Conservation (phyloP, 495 filamentous ascomycete genomes). For the Penicillium pancosmium region DNA sequence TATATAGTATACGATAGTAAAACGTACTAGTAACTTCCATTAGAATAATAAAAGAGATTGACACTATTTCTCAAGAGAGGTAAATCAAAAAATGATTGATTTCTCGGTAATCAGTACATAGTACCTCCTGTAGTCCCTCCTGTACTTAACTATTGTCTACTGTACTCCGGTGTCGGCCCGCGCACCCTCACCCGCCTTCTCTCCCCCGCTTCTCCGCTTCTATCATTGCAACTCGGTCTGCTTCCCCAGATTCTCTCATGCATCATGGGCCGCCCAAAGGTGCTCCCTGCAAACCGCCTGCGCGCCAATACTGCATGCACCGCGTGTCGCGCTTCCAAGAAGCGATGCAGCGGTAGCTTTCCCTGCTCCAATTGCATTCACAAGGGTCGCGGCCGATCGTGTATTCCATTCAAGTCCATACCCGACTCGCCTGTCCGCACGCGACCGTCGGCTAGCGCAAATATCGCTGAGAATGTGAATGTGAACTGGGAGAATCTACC, state of each 20-base stretch:
- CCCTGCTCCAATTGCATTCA: slow-evolving; percentile 42
- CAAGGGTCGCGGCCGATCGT: slow-evolving; percentile 34
- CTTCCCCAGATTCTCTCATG: slow-evolving; percentile 4
- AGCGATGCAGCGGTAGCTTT: slow-evolving; percentile 44
- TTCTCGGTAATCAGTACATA: too few relatives aligned
- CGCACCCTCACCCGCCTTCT: background rate
- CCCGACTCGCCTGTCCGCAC: slow-evolving; percentile 13
- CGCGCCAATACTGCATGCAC: slow-evolving; percentile 41
- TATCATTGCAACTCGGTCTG: background rate
- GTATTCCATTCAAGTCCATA: slow-evolving; percentile 33
- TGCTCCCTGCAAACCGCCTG: slow-evolving; percentile 39
- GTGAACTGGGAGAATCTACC: background rate
- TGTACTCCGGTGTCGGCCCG: background rate
- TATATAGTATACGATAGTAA: too few relatives aligned
- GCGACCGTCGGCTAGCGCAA: slow-evolving; percentile 6
- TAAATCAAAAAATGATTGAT: too few relatives aligned
- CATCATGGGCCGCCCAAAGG: slow-evolving; percentile 44
- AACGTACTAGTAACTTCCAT: too few relatives aligned
- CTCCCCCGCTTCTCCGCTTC: background rate
- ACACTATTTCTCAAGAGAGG: too few relatives aligned
- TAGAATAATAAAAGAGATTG: too few relatives aligned
- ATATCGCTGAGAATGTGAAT: background rate
- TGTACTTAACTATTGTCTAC: background rate
- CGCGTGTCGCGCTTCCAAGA: slow-evolving; percentile 41
- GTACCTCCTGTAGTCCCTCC: too few relatives aligned